Evolutionary conservation across 169 alveolate species (phyloP), one percentile per base, ranked within the genome.

Genomic region (Plasmodium yoelii): DNA sequence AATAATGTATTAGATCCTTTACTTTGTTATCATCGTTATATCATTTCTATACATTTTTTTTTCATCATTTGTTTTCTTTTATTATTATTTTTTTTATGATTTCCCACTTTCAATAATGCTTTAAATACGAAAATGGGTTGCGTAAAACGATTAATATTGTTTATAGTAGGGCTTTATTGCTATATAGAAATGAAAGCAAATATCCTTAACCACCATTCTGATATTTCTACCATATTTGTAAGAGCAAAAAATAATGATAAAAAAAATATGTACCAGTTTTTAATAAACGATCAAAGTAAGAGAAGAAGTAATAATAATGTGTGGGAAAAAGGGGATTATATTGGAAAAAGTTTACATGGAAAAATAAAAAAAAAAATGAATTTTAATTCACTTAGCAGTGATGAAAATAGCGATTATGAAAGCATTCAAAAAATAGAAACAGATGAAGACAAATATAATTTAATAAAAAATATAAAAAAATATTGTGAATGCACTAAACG

Each of bases 401-500:
- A 65, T 8, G 57, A 65, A 65, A 46, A 46, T 9, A 6, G 15
- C 18, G 10, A 39, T 39, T 28, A 9, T 15, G 39, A 39, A 5
- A 42, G 9, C n/a, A 46, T 15, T 6, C 5, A 42, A 15, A 56
- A 8, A 59, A 60, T 46, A 1, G 5, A 44, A 64, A 26, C 18
- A 3, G 77, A 64, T 77, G 88, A 77, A 53, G 77, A 77, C 12
- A 77, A 77, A 34, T 77, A 77, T 64, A 64, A 77, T 56, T 28
- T 77, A n/a, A 77, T 77, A 65, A 63, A 47, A 64, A 60, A 57
- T 59, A 26, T 77, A 77, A 77, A 77, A 69, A 88, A 88, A 56
- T 94, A 94, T 77, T 94, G 96, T 55, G 95, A 94, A 59, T 88
- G 93, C 9, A 90, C 91, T 49, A 80, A 74, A 26, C 73, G 71